Conservation (phyloP, 345 rosid species). For the Luvunga scandens region DNA sequence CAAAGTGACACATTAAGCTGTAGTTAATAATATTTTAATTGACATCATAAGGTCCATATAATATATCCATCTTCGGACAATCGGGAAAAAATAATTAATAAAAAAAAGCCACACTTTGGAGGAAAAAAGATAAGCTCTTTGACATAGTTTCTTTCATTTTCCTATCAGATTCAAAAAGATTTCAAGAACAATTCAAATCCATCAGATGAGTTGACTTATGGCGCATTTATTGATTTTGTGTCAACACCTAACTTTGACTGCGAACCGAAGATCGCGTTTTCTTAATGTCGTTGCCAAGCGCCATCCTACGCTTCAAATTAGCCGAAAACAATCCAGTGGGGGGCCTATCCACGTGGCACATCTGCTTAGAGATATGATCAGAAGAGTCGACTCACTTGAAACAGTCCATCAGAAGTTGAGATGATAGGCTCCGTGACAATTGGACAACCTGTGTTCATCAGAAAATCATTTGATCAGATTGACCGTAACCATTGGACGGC, state of each 20-base stretch:
- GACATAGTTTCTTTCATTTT: neutral
- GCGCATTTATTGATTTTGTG: neutral
- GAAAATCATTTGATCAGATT: neutral
- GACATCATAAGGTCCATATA: neutral
- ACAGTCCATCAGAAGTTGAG: neutral
- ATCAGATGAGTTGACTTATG: slow-evolving; percentile 13
- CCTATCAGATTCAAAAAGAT: slow-evolving; percentile 5
- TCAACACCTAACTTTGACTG: slow-evolving; percentile 20
- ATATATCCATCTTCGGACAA: neutral
- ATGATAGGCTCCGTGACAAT: neutral
- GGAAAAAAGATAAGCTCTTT: neutral
- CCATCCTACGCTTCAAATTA: neutral
- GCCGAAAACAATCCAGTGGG: neutral
- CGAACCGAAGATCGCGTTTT: too few relatives aligned
- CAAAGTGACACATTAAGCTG: neutral
- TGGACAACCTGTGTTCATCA: neutral
- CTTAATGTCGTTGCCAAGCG: too few relatives aligned
- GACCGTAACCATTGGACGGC: slow-evolving; percentile 1
- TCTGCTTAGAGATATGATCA: neutral
- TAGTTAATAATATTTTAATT: neutral
- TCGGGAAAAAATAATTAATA: neutral
- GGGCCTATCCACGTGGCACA: slow-evolving; percentile 7
- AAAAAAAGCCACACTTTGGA: neutral
- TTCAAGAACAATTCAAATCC: slow-evolving; percentile 6
- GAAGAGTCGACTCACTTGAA: neutral